phyloP scores from a whole-genome alignment of 176 grass and related monocot species.

The Bothriochloa decipiens region DNA sequence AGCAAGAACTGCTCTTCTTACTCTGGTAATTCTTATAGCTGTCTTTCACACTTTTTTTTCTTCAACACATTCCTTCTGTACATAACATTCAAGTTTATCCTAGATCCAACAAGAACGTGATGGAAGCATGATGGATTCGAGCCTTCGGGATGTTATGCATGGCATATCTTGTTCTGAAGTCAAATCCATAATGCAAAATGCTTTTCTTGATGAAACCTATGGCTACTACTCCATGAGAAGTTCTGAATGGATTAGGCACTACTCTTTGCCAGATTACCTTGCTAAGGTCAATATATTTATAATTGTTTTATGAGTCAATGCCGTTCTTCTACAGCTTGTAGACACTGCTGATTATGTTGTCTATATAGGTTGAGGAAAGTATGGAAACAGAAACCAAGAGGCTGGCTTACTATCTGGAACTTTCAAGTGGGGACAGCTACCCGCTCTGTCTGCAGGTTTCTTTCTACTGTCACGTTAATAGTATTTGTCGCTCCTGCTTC shows the following conservation, averaged over 20 bases:
- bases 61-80: slow-evolving; percentile 27
- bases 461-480: slow-evolving; percentile 9
- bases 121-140: slow-evolving; percentile 39
- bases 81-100: slow-evolving; percentile 38
- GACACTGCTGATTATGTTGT: slow-evolving; percentile 28
- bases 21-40: slow-evolving; percentile 44
- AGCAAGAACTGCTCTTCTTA: slow-evolving; percentile 50
- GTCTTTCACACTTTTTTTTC: neutral
- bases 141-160: slow-evolving; percentile 42
- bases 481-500: neutral
- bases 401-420: slow-evolving; percentile 40
- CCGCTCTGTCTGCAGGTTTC: slow-evolving; percentile 48
- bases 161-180: slow-evolving; percentile 53
- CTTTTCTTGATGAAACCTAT: slow-evolving; percentile 50
- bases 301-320: neutral
- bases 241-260: slow-evolving; percentile 58
- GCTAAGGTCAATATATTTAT: slow-evolving; percentile 47
- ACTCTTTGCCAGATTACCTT: slow-evolving; percentile 58
- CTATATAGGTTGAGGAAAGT: slow-evolving; percentile 56
- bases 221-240: slow-evolving; percentile 52
- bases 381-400: slow-evolving; percentile 55
- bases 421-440: slow-evolving; percentile 16
- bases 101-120: slow-evolving; percentile 65
- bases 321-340: neutral
- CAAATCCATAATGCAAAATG: slow-evolving; percentile 41